These are phyloP conservation scores for Diutina scorzettiae DNA, from an alignment of 1,139 yeast species.

Conservation along the genomic window DNA sequence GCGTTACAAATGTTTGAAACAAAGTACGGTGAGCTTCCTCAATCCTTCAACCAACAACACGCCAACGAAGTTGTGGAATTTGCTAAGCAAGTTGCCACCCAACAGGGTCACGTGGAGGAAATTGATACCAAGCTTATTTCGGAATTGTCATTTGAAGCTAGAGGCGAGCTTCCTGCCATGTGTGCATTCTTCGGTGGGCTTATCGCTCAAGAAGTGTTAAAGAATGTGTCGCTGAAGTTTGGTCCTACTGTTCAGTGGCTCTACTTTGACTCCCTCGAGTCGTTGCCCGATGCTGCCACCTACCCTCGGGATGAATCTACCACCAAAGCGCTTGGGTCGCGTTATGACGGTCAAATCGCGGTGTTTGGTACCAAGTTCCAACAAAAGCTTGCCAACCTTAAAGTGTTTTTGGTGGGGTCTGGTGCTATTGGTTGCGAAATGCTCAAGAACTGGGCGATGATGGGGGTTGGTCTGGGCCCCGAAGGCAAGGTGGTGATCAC, in stretches of 20 bases:
- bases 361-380: constrained; percentile 81
- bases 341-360: constrained; percentile 91
- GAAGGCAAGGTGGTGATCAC: constrained; percentile 77
- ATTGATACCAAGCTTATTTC: constrained; percentile 55
- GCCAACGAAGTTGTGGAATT: constrained; percentile 54
- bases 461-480: constrained; percentile 91
- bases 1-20: constrained; percentile 69
- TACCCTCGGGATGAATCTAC: constrained; percentile 58
- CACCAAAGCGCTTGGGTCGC: constrained; percentile 62
- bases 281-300: constrained; percentile 52
- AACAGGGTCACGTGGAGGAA: constrained; percentile 41
- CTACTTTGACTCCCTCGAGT: constrained; percentile 89
- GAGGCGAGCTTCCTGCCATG: constrained; percentile 86
- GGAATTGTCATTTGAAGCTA: constrained; percentile 73
- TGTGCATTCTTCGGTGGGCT: constrained; percentile 90
- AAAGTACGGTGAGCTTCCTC: constrained; percentile 59
- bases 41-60: constrained; percentile 66
- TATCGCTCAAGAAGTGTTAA: constrained; percentile 92
- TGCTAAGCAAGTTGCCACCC: constrained; percentile 47
- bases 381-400: constrained; percentile 58
- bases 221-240: constrained; percentile 90
- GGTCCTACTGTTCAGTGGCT: constrained; percentile 83
- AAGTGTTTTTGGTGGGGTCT: constrained; percentile 86
- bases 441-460: constrained; percentile 95
- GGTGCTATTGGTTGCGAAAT: constrained; percentile 99